Base-by-base conservation (phyloP, 2,329 filamentous ascomycete species). In the Stemphylium beticola region DNA sequence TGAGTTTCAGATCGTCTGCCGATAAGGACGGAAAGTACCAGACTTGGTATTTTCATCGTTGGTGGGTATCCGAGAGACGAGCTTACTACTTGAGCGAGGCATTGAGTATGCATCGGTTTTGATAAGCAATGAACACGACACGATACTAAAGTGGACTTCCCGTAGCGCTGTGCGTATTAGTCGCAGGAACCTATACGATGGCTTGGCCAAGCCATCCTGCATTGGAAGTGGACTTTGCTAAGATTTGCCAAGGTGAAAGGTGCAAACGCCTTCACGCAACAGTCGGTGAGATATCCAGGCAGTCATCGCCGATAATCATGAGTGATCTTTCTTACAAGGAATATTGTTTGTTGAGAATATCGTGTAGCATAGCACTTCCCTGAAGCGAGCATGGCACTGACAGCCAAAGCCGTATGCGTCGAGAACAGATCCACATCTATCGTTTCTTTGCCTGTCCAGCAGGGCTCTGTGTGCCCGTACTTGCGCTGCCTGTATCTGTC, bases 401-500 rank as follows among this genome's bases (percentile, higher is more conserved):
- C 18, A 22, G 11, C 22, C 5, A 29, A 39, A 47, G 31, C 43
- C 31, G 39, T 31, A 32, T 31, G 20, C 40, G 18, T 20, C n/a
- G 8, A 17, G 34, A n/a, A 17, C 17, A n/a, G 9, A 29, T 22
- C 9, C 20, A 9, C 18, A 38, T 39, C 29, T 50, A 68, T 42
- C 64, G 57, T 55, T 60, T 66, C 57, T 66, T 68, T 18, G 54
- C 55, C 44, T 64, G 65, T 26, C 61, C 62, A n/a, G 66, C 70
- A n/a, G 71, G 65, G 45, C 70, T 73, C 46, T 63, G 60, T 8
- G 64, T 65, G 14, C 66, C 62, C 31, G 57, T 58, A 51, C 54
- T 62, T 20, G 57, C 54, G 34, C 55, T 58, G 33, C 60, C 57
- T 2, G 63, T 55, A n/a, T 65, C 64, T 17, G 71, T 72, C 67